Base-by-base conservation (phyloP, 805 yeast genomes). In the Candida peoriensis region DNA sequence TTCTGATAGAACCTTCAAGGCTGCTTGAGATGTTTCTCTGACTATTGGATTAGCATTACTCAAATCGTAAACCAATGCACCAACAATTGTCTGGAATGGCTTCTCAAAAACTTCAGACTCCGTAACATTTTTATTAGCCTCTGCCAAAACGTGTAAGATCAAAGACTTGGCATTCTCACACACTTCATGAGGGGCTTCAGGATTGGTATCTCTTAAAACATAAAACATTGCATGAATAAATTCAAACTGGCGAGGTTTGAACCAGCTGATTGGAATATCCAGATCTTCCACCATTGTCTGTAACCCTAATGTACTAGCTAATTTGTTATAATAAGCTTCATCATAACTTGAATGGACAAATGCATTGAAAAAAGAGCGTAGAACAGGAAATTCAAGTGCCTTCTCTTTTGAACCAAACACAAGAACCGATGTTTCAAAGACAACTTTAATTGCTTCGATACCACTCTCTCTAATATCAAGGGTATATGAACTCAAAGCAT, bases 281-380 rank as follows among this genome's bases (percentile, higher is more conserved):
- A 82, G 60, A 29, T 81, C 93, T 28, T 73, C 71, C 24, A 87
- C 68, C 65, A 90, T 67, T 2, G 87, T 75, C 44, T 76, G 70
- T 31, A 93, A 65, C 16, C 98, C 97, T 19, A 84, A 52, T 24
- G 90, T 79, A 25, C 97, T 97, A 7, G 97, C 97, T 8, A 85
- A 68, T 47, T 93, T 93, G 22, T 79, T 72, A 55, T 83, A 85
- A 60, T 84, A 90, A 23, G 78, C 81, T 57, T 86, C 96, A 42
- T 85, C 94, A 54, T 84, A 93, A 60, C 97, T 89, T 29, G 86
- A 74, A 52, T 94, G 99, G 28, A 93, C 78, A 50, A 94, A 82
- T 34, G 80, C 81, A 33, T 86, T 80, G 46, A 85, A 78, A 66
- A 90, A 65, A 6, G 81, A 70, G 39, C 93, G 73, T 44, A 88